phyloP scores from a whole-genome alignment of 257 asterid species.

The Solanum infundibuliforme region DNA sequence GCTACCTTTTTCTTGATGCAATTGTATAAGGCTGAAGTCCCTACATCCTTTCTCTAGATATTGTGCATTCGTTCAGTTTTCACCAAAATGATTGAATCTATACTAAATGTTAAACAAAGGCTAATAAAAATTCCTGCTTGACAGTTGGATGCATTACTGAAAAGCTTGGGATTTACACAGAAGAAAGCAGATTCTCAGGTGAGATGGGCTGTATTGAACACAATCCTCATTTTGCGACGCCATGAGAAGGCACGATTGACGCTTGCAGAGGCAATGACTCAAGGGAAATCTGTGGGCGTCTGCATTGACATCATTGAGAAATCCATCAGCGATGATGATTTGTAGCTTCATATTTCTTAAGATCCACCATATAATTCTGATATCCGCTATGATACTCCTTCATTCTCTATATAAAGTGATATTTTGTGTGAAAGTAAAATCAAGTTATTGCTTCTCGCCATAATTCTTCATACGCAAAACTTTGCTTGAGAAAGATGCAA shows the following conservation, averaged over 20 bases:
- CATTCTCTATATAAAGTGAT: neutral
- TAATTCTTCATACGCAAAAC: neutral
- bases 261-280: constrained; percentile 80
- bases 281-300: constrained; percentile 55
- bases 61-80: neutral
- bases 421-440: neutral
- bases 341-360: constrained; percentile 9
- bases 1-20: neutral
- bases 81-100: neutral
- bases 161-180: constrained; percentile 85
- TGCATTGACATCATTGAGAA: constrained; percentile 68
- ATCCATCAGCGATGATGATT: constrained; percentile 30
- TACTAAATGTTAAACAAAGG: neutral
- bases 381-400: neutral
- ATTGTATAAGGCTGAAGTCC: neutral
- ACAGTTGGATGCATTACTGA: constrained; percentile 67
- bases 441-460: neutral
- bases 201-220: constrained; percentile 87
- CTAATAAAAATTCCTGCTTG: constrained; percentile 1
- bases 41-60: neutral
- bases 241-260: constrained; percentile 57
- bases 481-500: neutral
- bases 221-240: constrained; percentile 64
- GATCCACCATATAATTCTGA: neutral
- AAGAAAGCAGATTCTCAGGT: constrained; percentile 88